Percentiles rank a stretch among this genome's conserved stretches.
Conservation (phyloP, 1,139 yeast species). For the Nadsonia commutata region DNA sequence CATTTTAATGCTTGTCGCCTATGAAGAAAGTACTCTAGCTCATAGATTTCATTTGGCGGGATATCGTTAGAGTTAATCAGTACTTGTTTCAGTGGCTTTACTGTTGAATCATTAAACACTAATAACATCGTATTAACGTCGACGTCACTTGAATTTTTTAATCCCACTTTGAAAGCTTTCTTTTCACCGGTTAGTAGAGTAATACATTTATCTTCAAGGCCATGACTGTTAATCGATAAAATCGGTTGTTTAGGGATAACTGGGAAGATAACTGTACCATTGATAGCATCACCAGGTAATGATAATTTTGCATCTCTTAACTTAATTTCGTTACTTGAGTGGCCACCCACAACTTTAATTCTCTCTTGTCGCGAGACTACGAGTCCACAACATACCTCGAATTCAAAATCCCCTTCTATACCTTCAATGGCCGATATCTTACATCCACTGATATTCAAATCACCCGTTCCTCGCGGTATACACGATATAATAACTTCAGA, state of each 20-base stretch:
- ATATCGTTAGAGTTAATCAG: slow-evolving; percentile 30
- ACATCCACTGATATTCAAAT: slow-evolving; percentile 29
- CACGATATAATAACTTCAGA: slow-evolving; percentile 29
- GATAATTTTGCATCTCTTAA: neutral
- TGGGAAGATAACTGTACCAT: slow-evolving; percentile 15
- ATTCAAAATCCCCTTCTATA: neutral
- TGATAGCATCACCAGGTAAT: neutral
- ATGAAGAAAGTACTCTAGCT: slow-evolving; percentile 54
- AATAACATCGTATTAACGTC: slow-evolving; percentile 38
- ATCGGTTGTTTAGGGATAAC: slow-evolving; percentile 59
- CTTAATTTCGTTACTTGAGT: slow-evolving; percentile 1
- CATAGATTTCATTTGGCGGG: slow-evolving; percentile 53
- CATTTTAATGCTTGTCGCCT: slow-evolving; percentile 41
- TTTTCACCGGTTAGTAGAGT: slow-evolving; percentile 73
- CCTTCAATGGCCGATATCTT: slow-evolving; percentile 25
- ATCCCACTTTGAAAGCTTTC: slow-evolving; percentile 25
- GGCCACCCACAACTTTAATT: slow-evolving; percentile 4
- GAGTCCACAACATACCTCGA: neutral
- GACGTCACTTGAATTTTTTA: slow-evolving; percentile 26
- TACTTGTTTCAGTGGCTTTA: slow-evolving; percentile 39
- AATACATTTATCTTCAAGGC: slow-evolving; percentile 50
- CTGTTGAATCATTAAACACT: slow-evolving; percentile 60
- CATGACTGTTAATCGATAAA: slow-evolving; percentile 37
- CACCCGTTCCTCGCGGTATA: slow-evolving; percentile 31
- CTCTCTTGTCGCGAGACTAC: neutral